Evolutionary conservation across 2,329 filamentous ascomycete genomes (phyloP), one percentile per base, ranked within the genome.

Genomic region (Colletotrichum gloeosporioides): DNA sequence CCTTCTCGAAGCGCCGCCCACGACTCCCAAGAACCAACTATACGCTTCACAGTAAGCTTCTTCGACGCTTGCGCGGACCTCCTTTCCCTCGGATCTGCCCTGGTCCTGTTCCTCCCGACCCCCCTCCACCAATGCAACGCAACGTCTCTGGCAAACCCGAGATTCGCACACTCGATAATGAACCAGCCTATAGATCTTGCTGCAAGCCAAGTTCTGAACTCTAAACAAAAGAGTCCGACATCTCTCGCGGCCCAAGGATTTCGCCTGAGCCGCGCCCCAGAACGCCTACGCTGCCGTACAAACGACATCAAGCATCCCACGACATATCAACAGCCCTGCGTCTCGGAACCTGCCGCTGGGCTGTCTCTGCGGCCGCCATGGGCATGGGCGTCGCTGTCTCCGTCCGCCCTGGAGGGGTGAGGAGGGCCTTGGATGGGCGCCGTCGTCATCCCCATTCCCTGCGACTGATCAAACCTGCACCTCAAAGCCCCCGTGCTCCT

Each of bases 321-420:
- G 34, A 64, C 57, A 69, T 68, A 8, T 29, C 36, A 29, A 64
- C 66, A 76, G 64, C 44, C 73, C 66, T 73, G 69, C 49, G 73
- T 73, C 69, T 76, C 69, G 73, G 64, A 76, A 73, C 59, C 69
- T 73, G 32, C 73, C 64, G 73, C 64, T 34, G 27, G 63, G n/a
- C 36, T 53, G 32, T 18, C 10, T 34, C 18, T 59, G 13, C 13
- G 31, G 44, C 22, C 61, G 61, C 49, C 73, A 53, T 53, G 59
- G 57, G 64, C 29, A 73, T 73, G 63, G 44, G 27, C 64, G 39
- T 76, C 70, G 57, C 69, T 16, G 31, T 67, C 69, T 55, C 73
- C 63, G 55, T 67, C 62, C 62, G 18, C 59, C 53, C 62, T 53
- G 65, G 63, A 27, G 39, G 39, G 39, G 39, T 18, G 10, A 12